Base-by-base conservation (phyloP, 768 basidiomycete species). In the Phaffia tasmanica region DNA sequence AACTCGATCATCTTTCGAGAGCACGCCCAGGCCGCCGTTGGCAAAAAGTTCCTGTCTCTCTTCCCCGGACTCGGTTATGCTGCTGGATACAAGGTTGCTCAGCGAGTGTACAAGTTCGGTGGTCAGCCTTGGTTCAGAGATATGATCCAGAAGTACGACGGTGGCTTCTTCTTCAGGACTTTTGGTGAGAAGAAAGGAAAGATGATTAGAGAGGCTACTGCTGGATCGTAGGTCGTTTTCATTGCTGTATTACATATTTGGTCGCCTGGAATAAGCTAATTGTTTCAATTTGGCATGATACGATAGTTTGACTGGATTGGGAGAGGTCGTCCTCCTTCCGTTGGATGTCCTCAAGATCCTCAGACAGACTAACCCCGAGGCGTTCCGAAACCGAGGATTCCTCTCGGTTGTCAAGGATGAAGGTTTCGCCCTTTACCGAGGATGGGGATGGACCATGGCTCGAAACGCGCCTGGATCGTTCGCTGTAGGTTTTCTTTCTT, bases 391-490 rank as follows among this genome's bases (percentile, higher is more conserved):
- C 48, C 88, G 94, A 29, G 91, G 92, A 23, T 81, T 92, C 71
- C 70, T 95, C 64, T 86, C 87, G 63, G 90, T 99, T 72, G 83
- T 99, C 76, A 77, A 84, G 74, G 93, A 99, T 71, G 94, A 98
- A 75, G 90, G 92, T 65, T 76, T 69, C 21, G 83, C 87, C 0
- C 82, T 99, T 47, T 99, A 99, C 78, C 86, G 92, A 70, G 94
- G 94, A 32, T 95, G 93, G 90, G 93, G 93, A 55, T 98, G 94
- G 94, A 98, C 94, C 27, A 86, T 95, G 83, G 94, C 92, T 2
- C 84, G 94, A 62, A 99, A 99, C 72, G 94, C 94, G 0, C 94
- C 94, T 0, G 94, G 94, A 15, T 85, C 83, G 62, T 99, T 99
- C 73, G 89, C 94, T 63, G 92, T 94, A 73, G 69, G 88, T 80